Evolutionary conservation across 2,329 filamentous ascomycete genomes (phyloP), one percentile per base, ranked within the genome.

Genomic region (Fusarium ambrosium): DNA sequence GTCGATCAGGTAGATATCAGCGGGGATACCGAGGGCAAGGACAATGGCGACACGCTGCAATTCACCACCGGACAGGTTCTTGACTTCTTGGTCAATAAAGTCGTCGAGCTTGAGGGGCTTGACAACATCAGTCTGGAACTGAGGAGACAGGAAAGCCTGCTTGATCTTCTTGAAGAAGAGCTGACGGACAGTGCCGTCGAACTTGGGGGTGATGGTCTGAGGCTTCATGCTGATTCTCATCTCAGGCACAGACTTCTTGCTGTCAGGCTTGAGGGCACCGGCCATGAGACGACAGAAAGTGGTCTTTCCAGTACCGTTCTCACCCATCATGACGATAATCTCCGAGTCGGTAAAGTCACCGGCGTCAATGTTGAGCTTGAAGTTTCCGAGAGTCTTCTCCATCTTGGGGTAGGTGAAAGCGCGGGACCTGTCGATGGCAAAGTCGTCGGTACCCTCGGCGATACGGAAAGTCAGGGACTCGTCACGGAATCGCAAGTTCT

Each of bases 111-210:
- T 98, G 71, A 99, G 91, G n/a, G 97, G 97, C 88, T 98, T 98
- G 87, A 98, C 97, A 68, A 99, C 97, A 84, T 99, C 97, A 16
- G 97, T 99, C 88, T 99, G 97, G 90, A 99, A 99, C 85, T 99
- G 97, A 34, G 97, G 97, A 78, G 92, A 97, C 79, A 99, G 85
- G 91, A 99, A 99, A 41, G 96, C 92, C 72, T 95, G 92, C 90
- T 98, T 98, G 86, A 99, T 99, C 88, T 97, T 96, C 92, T 99
- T 99, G 92, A 98, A 98, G 89, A 99, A 98, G 61, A 99, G 90
- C 85, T 98, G 95, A 73, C 97, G 95, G 68, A 99, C 97, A 43
- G 96, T 99, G 74, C 97, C 97, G 77, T 95, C 93, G 82, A 98
- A 99, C 86, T 98, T 99, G 82, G 97, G 97, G 3, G 95, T 99